Conservation (phyloP, 2,329 filamentous ascomycete species). For the Basipetospora sp. region DNA sequence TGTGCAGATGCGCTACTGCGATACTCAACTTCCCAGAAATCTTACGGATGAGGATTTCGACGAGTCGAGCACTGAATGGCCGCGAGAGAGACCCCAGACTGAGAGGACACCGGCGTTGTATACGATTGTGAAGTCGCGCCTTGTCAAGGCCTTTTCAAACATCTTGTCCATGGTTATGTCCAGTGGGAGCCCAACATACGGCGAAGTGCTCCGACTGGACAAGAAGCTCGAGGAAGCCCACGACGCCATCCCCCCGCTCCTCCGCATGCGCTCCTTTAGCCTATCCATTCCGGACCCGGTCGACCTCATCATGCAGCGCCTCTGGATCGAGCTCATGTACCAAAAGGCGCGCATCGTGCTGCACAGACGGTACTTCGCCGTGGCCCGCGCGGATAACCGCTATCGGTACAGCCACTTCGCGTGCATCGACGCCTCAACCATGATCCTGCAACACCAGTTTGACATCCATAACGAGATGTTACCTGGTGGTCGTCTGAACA, state of each 20-base stretch:
- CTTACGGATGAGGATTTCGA: slow-evolving; percentile 37
- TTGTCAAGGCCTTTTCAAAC: slow-evolving; percentile 13
- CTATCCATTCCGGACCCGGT: slow-evolving; percentile 29
- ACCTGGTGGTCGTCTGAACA: slow-evolving; percentile 23
- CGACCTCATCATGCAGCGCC: slow-evolving; percentile 31
- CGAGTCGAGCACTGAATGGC: slow-evolving; percentile 27
- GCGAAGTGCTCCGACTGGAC: slow-evolving; percentile 20
- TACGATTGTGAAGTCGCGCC: slow-evolving; percentile 17
- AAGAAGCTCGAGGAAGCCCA: slow-evolving; percentile 25
- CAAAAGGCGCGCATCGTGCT: slow-evolving; percentile 34
- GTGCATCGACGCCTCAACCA: slow-evolving; percentile 29
- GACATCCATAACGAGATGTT: slow-evolving; percentile 25
- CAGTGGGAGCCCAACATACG: slow-evolving; percentile 19
- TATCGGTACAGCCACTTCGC: slow-evolving; percentile 25
- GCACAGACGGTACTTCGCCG: slow-evolving; percentile 23
- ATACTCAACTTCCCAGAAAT: slow-evolving; percentile 31
- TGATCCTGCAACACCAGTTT: slow-evolving; percentile 27
- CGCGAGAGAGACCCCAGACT: slow-evolving; percentile 25
- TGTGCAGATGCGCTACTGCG: slow-evolving; percentile 31
- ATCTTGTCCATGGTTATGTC: slow-evolving; percentile 11
- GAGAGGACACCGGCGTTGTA: slow-evolving; percentile 30
- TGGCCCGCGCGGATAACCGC: slow-evolving; percentile 18
- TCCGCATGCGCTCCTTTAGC: slow-evolving; percentile 27
- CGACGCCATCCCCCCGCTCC: slow-evolving; percentile 22
- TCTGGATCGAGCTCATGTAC: slow-evolving; percentile 34